These are phyloP conservation scores for Pichia kudriavzevii DNA, from an alignment of 1,139 yeast species.

Conservation along the genomic window DNA sequence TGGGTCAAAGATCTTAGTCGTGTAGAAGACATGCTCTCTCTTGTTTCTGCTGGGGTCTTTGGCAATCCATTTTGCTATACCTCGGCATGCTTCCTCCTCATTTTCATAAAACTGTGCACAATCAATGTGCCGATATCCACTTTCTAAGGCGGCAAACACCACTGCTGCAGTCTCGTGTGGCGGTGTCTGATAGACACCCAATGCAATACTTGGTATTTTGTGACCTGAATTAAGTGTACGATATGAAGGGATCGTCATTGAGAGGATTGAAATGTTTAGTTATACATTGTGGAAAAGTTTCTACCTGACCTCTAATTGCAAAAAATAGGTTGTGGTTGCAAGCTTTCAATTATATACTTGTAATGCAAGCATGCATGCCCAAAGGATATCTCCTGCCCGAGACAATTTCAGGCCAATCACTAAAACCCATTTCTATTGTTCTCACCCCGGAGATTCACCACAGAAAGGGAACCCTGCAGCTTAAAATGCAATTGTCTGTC, in stretches of 20 bases:
- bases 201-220: slow-evolving; percentile 48
- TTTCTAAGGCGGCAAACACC: slow-evolving; percentile 46
- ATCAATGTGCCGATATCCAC: slow-evolving; percentile 67
- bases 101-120: slow-evolving; percentile 53
- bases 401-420: no score
- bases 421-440: no score
- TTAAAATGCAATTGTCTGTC: no score
- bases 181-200: slow-evolving; percentile 49
- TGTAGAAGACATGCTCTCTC: slow-evolving; percentile 29
- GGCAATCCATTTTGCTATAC: slow-evolving; percentile 40
- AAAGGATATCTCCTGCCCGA: no score
- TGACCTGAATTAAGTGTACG: slow-evolving; percentile 4
- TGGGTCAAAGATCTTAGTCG: slow-evolving; percentile 32
- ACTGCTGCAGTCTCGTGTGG: slow-evolving; percentile 32
- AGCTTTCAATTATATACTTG: no score
- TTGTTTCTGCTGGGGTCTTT: slow-evolving; percentile 35
- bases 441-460: no score
- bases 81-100: slow-evolving; percentile 44
- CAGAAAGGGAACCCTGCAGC: no score
- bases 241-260: neutral
- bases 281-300: no score
- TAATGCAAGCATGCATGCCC: no score
- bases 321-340: no score
- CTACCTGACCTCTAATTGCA: no score
- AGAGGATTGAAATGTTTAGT: no score